These are phyloP conservation scores for Hypoxylon rickii DNA, from an alignment of 495 filamentous ascomycete genomes.

Conservation along the genomic window DNA sequence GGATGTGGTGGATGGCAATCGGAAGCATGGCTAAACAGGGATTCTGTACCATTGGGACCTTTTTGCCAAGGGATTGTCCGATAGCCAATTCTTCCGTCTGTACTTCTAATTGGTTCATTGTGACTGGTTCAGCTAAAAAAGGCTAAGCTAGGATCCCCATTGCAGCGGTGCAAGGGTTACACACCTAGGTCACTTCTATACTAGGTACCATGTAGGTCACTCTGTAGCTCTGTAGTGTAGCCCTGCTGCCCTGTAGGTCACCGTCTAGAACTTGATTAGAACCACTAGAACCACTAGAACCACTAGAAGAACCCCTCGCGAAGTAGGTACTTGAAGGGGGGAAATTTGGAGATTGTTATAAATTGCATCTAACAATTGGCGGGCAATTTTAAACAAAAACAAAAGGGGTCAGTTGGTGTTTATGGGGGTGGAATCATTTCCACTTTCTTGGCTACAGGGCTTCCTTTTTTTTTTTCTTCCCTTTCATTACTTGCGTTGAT, in stretches of 20 bases:
- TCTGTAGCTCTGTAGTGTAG: constrained; percentile 4
- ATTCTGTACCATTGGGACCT: not conserved
- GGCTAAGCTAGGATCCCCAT: constrained; percentile 25
- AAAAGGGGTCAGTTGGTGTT: no score
- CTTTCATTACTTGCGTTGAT: constrained; percentile 12
- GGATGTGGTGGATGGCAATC: constrained; percentile 8
- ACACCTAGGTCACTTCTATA: not conserved
- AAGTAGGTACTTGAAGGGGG: constrained; percentile 5
- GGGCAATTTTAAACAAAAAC: constrained; percentile 16
- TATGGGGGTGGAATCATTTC: constrained; percentile 24
- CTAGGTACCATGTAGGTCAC: not conserved
- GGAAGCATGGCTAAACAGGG: constrained; percentile 27
- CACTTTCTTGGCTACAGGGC: constrained; percentile 1
- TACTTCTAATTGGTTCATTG: constrained; percentile 24
- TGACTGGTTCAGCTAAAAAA: constrained; percentile 30
- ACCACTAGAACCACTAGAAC: no score
- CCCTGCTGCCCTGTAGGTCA: no score
- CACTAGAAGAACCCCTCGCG: no score
- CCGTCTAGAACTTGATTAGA: no score
- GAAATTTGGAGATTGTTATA: constrained; percentile 11
- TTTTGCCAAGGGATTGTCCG: constrained; percentile 7
- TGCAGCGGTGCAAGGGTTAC: constrained; percentile 11
- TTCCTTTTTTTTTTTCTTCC: not conserved
- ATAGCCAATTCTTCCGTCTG: constrained; percentile 14
- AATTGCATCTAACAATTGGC: constrained; percentile 11